These are phyloP conservation scores for Paramecium sonneborni DNA, from an alignment of 73 alveolate species.

Conservation along the genomic window DNA sequence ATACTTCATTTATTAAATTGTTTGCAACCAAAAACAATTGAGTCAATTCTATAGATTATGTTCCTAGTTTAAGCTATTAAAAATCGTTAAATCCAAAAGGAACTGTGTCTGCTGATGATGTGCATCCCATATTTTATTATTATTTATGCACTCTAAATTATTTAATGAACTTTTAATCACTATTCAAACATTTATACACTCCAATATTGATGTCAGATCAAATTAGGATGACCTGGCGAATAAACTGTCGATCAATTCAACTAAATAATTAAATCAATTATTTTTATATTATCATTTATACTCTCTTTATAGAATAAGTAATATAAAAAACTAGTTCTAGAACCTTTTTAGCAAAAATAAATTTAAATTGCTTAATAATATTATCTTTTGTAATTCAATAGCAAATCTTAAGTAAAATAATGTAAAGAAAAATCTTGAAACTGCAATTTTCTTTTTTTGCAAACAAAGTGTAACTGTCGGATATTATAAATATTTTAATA, in stretches of 20 bases:
- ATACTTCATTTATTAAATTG: not conserved
- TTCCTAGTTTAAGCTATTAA: not conserved
- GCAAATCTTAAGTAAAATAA: not conserved
- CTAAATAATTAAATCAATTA: not conserved
- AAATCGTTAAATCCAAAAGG: not conserved
- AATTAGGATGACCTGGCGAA: not conserved
- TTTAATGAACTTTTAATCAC: not conserved
- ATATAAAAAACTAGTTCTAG: not conserved
- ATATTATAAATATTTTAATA: not conserved
- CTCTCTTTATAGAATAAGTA: not conserved
- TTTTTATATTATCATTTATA: not conserved
- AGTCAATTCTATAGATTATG: not conserved
- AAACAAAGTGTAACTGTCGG: not conserved
- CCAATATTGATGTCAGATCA: not conserved
- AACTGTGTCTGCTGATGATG: not conserved
- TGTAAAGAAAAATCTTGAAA: not conserved
- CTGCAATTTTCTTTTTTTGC: not conserved
- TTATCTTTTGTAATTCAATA: not conserved
- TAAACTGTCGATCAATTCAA: not conserved
- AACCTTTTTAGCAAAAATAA: not conserved
- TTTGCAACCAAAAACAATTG: conserved; percentile 27
- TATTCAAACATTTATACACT: not conserved
- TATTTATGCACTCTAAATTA: not conserved
- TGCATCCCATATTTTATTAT: not conserved
- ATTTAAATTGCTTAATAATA: not conserved